These are phyloP conservation scores for Aspergillus japonicus DNA, from an alignment of 2,329 filamentous ascomycete genomes.

Conservation along the genomic window DNA sequence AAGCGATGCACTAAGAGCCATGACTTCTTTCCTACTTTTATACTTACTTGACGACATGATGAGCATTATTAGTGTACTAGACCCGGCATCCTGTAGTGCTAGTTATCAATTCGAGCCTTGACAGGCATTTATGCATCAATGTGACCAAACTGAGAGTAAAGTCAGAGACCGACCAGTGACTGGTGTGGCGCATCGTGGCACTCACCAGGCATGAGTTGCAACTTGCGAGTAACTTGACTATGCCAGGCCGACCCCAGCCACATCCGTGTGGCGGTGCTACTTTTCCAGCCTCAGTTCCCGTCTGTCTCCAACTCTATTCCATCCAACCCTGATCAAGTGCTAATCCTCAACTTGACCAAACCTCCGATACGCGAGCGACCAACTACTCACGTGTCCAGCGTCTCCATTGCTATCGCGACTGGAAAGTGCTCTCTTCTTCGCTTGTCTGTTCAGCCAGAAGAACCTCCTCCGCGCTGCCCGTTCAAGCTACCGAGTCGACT, in stretches of 20 bases:
- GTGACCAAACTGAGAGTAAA: background rate
- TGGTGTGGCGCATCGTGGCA: no score
- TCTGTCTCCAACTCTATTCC: background rate
- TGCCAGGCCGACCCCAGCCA: conserved; percentile 6
- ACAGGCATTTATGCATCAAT: background rate
- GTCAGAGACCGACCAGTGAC: background rate
- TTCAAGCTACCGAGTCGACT: conserved; percentile 1
- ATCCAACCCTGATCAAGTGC: background rate
- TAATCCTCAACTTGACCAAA: conserved; percentile 15
- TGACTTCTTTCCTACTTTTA: background rate
- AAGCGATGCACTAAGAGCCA: background rate
- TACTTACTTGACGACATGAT: background rate
- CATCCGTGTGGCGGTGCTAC: conserved; percentile 26
- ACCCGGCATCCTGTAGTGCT: background rate
- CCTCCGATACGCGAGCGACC: background rate
- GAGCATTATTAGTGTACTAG: background rate
- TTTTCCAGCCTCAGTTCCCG: conserved; percentile 21
- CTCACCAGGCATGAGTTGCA: no score
- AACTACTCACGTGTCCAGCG: conserved; percentile 3
- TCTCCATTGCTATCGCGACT: conserved; percentile 10
- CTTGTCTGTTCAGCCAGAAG: conserved; percentile 7
- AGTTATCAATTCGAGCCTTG: background rate
- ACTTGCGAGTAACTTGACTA: no score
- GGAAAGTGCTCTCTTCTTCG: conserved; percentile 8
- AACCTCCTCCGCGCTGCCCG: conserved; percentile 2